These are phyloP conservation scores for Apiospora koreana DNA, from an alignment of 2,329 filamentous ascomycete species.

Conservation along the genomic window DNA sequence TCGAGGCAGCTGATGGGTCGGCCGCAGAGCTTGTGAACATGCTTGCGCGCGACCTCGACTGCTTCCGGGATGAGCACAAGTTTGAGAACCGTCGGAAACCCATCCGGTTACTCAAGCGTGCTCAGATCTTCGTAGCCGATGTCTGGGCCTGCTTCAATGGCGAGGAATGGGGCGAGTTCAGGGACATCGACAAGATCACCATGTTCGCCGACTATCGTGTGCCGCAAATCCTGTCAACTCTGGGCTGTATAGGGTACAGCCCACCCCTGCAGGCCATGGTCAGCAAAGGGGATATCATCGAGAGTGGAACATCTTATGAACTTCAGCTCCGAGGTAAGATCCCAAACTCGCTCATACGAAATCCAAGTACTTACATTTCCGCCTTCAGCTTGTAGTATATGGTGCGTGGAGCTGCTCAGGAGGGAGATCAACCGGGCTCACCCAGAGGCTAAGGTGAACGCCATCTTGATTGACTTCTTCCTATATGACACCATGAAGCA, in stretches of 20 bases:
- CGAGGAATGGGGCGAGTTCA: conserved; percentile 74
- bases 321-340: conserved; percentile 77
- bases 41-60: conserved; percentile 77
- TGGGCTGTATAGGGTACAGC: conserved; percentile 83
- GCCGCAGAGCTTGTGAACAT: conserved; percentile 82
- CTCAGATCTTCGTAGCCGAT: conserved; percentile 94
- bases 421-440: conserved; percentile 76
- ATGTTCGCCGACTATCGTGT: conserved; percentile 99
- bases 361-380: conserved; percentile 9
- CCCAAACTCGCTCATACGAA: neutral
- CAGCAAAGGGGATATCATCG: conserved; percentile 62
- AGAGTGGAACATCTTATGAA: conserved; percentile 77
- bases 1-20: conserved; percentile 74
- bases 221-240: conserved; percentile 84
- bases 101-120: conserved; percentile 87
- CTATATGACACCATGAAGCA: conserved; percentile 94
- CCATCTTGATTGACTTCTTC: conserved; percentile 95
- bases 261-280: conserved; percentile 76
- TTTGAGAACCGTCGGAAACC: conserved; percentile 71
- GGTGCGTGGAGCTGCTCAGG: conserved; percentile 88
- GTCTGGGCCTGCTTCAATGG: conserved; percentile 95
- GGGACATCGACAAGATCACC: conserved; percentile 92
- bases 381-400: conserved; percentile 78
- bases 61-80: conserved; percentile 78
- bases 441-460: conserved; percentile 74